Base-by-base conservation (phyloP, 1,284 basidiomycete genomes). In the Cryptococcus wingfieldii region DNA sequence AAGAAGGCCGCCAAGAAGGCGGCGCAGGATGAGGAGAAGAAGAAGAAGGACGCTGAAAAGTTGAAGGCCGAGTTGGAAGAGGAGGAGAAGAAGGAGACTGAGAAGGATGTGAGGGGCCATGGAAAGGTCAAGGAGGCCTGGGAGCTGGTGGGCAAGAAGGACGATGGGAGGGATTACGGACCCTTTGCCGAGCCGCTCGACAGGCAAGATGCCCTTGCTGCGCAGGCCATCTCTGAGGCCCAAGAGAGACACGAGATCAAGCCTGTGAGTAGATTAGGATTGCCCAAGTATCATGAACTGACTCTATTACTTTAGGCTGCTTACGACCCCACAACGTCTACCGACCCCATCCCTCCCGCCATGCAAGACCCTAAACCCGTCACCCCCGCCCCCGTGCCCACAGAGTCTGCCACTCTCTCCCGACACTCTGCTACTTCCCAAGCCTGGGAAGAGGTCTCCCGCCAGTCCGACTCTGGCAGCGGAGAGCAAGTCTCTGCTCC, bases 91-190 rank as follows among this genome's bases (percentile, higher is more conserved):
- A 13, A 52, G 51, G 47, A 50, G 5, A 39, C 43, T 12, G 56
- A 54, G 34, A 44, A 47, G 18, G 51, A 56, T 48, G 60, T 64
- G 56, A 70, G 71, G 51, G 63, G 69, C 38, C 62, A 63, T 9
- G 72, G 79, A 68, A 71, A 79, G 77, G 75, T 80, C 41, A 78
- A 79, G 52, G 78, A 79, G 54, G 81, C 81, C n/a, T 83, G 80
- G 81, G 83, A 83, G 67, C 76, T 77, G 48, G 78, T 83, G 59
- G 49, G 62, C 10, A 57, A 60, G 19, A 60, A 65, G 16, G 55
- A 42, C 37, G 64, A 64, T 38, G 54, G 57, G 38, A 47, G 55
- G 7, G 68, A 63, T 53, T 70, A 80, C 60, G 10, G 31, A 8
- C 31, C 31, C 1, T 34, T 34, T 10, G 31, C 31, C 31, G 31